Conservation (phyloP, 768 basidiomycete species). For the Psilocybe cyanescens region DNA sequence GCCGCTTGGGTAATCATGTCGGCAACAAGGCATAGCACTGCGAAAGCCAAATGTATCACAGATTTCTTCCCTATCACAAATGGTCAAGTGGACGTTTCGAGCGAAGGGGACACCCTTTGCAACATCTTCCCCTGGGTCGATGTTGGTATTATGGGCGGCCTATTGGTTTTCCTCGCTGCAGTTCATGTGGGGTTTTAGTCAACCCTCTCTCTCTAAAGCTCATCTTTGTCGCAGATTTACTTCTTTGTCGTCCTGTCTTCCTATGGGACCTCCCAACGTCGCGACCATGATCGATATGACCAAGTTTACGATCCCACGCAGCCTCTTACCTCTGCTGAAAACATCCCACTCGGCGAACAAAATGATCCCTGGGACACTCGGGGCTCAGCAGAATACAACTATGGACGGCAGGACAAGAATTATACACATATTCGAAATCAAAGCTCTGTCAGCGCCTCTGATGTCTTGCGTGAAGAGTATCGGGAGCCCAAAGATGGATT, state of each 20-base stretch:
- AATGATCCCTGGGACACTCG: constrained; percentile 74
- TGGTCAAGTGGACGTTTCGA: constrained; percentile 29
- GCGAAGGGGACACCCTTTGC: constrained; percentile 77
- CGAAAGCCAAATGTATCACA: constrained; percentile 65
- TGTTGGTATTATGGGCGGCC: constrained; percentile 86
- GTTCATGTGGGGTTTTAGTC: constrained; percentile 61
- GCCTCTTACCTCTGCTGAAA: constrained; percentile 52
- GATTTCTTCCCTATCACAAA: constrained; percentile 58
- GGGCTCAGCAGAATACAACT: constrained; percentile 45
- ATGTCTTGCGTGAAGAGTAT: constrained; percentile 53
- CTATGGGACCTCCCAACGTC: constrained; percentile 74
- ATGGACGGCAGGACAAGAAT: constrained; percentile 27
- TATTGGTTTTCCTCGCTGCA: constrained; percentile 83
- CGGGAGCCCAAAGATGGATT: constrained; percentile 50
- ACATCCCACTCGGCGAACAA: constrained; percentile 65
- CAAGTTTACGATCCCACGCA: constrained; percentile 64
- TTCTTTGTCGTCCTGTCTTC: constrained; percentile 50
- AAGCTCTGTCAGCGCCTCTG: constrained; percentile 59
- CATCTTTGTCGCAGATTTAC: constrained; percentile 44
- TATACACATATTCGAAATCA: constrained; percentile 56
- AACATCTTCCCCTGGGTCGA: constrained; percentile 92
- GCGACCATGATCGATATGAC: constrained; percentile 83
- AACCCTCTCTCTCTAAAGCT: neutral
- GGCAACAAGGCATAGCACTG: constrained; percentile 73
- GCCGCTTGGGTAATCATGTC: constrained; percentile 85